Evolutionary conservation across 495 filamentous ascomycete species (phyloP).

Genomic region (Astrothelium macrocarpum): DNA sequence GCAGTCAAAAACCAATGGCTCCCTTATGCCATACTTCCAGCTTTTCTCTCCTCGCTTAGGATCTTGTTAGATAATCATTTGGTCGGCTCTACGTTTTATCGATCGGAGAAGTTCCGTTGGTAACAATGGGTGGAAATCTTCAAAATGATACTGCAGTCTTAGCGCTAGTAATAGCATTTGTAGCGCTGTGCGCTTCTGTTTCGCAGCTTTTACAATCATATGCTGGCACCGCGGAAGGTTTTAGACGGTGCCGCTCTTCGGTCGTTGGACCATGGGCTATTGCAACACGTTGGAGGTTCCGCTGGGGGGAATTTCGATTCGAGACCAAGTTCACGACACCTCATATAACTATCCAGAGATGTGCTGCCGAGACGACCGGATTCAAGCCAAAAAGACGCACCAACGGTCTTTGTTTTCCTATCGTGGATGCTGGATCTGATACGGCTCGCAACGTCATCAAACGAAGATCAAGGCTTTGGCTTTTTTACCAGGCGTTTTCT

Average conservation of each 20-base stretch:
- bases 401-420: not conserved
- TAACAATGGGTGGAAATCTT: not conserved
- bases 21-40: not conserved
- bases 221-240: not conserved
- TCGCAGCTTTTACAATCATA: not conserved
- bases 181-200: not conserved
- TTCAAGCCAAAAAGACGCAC: not conserved
- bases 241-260: not conserved
- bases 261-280: not conserved
- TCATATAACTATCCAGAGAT: not conserved
- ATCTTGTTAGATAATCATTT: not conserved
- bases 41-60: not conserved
- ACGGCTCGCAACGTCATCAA: not conserved
- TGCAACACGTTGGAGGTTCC: not conserved
- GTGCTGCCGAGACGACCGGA: not conserved
- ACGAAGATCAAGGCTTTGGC: not conserved
- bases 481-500: not conserved
- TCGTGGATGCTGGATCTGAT: not conserved
- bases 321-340: constrained; percentile 3
- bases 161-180: not conserved
- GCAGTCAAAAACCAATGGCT: not conserved
- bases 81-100: not conserved
- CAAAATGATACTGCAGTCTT: not conserved
- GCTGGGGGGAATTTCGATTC: not conserved
- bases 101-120: not conserved